Evolutionary conservation across 768 basidiomycete genomes (phyloP).

Genomic region (Phanerodontia chrysosporium): DNA sequence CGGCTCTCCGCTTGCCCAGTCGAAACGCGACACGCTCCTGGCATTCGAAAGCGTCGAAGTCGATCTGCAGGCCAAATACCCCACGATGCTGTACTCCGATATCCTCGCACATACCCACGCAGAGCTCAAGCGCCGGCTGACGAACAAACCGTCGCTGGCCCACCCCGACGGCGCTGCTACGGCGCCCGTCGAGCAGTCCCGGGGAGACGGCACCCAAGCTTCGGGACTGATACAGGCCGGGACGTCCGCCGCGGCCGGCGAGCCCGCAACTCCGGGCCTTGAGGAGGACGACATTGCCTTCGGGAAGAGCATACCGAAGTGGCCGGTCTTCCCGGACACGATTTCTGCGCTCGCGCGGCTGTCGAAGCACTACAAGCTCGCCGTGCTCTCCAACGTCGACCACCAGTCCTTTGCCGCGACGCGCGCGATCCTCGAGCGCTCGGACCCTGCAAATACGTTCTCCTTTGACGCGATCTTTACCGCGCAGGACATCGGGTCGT

Average conservation of each 20-base stretch:
- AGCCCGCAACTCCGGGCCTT: conserved; percentile 2
- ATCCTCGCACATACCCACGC: conserved; percentile 43
- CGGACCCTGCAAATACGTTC: conserved; percentile 32
- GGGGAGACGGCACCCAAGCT: conserved; percentile 32
- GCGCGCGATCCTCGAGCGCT: conserved; percentile 42
- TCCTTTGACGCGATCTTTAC: conserved; percentile 66
- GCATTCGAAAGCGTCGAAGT: conserved; percentile 51
- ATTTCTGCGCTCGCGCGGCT: conserved; percentile 53
- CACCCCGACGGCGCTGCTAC: not conserved
- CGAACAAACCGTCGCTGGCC: conserved; percentile 16
- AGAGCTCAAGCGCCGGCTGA: conserved; percentile 30
- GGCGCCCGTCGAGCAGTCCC: conserved; percentile 6
- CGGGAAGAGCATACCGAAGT: conserved; percentile 54
- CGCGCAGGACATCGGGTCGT: conserved; percentile 68
- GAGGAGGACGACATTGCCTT: conserved; percentile 40
- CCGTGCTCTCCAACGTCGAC: conserved; percentile 77
- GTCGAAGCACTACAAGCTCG: conserved; percentile 60
- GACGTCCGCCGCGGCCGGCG: conserved; percentile 12
- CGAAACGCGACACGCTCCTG: conserved; percentile 46
- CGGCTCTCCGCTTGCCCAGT: conserved; percentile 37
- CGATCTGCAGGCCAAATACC: conserved; percentile 55
- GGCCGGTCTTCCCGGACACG: conserved; percentile 69
- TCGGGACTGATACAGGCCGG: conserved; percentile 10
- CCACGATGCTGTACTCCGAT: conserved; percentile 54
- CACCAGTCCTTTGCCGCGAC: conserved; percentile 57